These are phyloP conservation scores for Sphagnurus paluster DNA, from an alignment of 1,284 basidiomycete genomes.

Conservation along the genomic window DNA sequence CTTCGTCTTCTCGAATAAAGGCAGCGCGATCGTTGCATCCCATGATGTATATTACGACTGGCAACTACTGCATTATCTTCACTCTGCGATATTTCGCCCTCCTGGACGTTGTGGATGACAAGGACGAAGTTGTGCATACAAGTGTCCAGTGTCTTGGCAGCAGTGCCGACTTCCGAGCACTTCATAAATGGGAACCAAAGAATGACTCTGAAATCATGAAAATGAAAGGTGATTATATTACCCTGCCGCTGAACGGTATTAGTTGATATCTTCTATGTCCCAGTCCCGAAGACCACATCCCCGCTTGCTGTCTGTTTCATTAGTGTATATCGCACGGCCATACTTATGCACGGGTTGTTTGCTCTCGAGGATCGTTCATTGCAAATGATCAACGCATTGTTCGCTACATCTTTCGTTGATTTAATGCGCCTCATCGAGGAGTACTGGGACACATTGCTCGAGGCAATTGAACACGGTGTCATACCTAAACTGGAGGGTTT, in stretches of 20 bases:
- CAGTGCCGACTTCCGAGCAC: constrained; percentile 5
- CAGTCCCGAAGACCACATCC: constrained; percentile 10
- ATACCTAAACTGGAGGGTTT: constrained; percentile 13
- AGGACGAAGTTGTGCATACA: constrained; percentile 1
- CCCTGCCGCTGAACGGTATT: neutral
- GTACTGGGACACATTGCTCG: constrained; percentile 14
- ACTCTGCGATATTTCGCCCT: constrained; percentile 10
- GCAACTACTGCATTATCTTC: constrained; percentile 11
- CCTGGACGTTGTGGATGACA: constrained; percentile 7
- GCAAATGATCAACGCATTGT: constrained; percentile 12
- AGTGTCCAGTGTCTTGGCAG: constrained; percentile 12
- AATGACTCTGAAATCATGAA: constrained; percentile 7
- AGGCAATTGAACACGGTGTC: constrained; percentile 13
- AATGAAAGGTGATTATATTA: constrained; percentile 1
- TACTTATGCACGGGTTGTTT: constrained; percentile 17
- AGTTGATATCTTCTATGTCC: neutral
- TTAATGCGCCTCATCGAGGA: constrained; percentile 14
- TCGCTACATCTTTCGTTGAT: constrained; percentile 13
- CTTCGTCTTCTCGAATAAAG: constrained; percentile 3
- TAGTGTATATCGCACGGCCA: constrained; percentile 5
- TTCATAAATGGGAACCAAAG: constrained; percentile 7
- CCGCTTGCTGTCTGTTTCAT: constrained; percentile 13
- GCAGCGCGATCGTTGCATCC: neutral
- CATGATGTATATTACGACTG: neutral
- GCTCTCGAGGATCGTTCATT: constrained; percentile 12